phyloP scores from a whole-genome alignment of 1,284 basidiomycete genomes.

The Trametes pubescens region DNA sequence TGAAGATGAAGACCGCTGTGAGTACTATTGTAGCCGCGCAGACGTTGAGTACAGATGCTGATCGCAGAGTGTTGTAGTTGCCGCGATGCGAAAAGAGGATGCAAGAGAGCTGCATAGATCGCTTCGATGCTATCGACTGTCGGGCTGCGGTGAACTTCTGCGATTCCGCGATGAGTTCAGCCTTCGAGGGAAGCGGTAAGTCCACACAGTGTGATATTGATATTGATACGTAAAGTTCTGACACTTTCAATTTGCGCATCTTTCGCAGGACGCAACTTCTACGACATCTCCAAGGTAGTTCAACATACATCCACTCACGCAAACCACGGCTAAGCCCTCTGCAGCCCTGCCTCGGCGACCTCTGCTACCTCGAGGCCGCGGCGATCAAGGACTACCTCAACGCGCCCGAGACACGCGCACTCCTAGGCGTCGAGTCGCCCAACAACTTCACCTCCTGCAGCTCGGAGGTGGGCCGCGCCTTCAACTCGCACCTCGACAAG shows the following conservation, averaged over 20 bases:
- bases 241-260: neutral
- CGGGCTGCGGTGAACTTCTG: conserved; percentile 70
- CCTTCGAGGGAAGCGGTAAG: conserved; percentile 61
- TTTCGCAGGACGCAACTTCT: conserved; percentile 64
- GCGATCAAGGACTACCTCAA: conserved; percentile 65
- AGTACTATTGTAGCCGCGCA: conserved; percentile 30
- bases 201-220: conserved; percentile 6
- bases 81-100: conserved; percentile 62
- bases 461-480: conserved; percentile 53
- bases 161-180: conserved; percentile 59
- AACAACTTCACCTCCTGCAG: conserved; percentile 68
- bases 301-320: too few relatives aligned
- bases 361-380: conserved; percentile 64
- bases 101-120: conserved; percentile 57
- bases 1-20: conserved; percentile 67
- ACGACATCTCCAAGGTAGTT: conserved; percentile 74
- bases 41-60: neutral
- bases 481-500: conserved; percentile 66
- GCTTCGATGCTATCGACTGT: conserved; percentile 69
- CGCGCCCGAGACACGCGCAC: conserved; percentile 57
- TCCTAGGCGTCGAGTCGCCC: conserved; percentile 66
- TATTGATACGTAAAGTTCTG: neutral
- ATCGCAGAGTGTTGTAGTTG: conserved; percentile 47
- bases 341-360: conserved; percentile 58
- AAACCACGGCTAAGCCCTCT: neutral